Conservation (phyloP, 306 rosid species). For the Rosa chinensis region DNA sequence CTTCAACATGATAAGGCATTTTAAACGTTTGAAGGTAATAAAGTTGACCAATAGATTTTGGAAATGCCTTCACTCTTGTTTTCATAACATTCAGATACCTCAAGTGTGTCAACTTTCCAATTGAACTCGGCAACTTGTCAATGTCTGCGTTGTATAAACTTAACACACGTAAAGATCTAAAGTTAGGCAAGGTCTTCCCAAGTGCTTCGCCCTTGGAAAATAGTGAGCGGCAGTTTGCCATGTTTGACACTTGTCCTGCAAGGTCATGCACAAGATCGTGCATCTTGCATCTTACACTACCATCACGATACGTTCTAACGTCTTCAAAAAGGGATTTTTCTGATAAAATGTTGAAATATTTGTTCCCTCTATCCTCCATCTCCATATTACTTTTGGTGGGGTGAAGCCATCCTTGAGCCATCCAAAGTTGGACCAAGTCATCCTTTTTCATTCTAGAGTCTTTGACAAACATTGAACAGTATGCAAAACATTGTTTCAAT, state of each 20-base stretch:
- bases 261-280: slow-evolving; percentile 27
- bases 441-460: background rate
- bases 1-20: background rate
- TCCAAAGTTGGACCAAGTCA: slow-evolving; percentile 18
- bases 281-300: slow-evolving; percentile 11
- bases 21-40: background rate
- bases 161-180: slow-evolving; percentile 10
- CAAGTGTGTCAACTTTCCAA: slow-evolving; percentile 17
- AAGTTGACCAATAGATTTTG: background rate
- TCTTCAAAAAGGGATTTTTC: slow-evolving; percentile 22
- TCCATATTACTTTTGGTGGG: background rate
- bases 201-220: background rate
- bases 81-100: slow-evolving; percentile 14
- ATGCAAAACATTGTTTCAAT: slow-evolving; percentile 28
- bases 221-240: background rate
- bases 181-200: background rate
- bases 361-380: slow-evolving; percentile 21
- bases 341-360: slow-evolving; percentile 17
- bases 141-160: background rate
- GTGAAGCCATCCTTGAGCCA: slow-evolving; percentile 27
- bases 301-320: background rate
- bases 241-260: slow-evolving; percentile 4
- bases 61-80: background rate
- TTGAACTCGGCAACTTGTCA: slow-evolving; percentile 2
- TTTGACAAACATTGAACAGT: slow-evolving; percentile 3